phyloP scores from a whole-genome alignment of 2,329 filamentous ascomycete species.

The Curvularia hawaiiensis region DNA sequence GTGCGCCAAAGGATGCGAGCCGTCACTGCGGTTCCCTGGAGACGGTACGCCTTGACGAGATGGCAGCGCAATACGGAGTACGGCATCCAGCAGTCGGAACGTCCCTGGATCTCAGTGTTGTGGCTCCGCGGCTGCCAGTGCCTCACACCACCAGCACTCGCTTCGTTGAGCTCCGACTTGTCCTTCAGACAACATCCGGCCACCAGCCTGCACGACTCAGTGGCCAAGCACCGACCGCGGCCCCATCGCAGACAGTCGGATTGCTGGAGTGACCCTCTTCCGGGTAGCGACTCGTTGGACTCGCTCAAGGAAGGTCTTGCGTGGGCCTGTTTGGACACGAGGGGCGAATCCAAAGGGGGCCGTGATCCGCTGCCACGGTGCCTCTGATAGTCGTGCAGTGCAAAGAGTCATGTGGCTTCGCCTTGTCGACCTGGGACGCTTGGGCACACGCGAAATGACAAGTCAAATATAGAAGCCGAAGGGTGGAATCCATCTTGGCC shows the following conservation, averaged over 20 bases:
- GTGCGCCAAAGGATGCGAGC: background rate
- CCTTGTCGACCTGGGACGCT: background rate
- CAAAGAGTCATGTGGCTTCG: conserved; percentile 1
- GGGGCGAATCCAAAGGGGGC: background rate
- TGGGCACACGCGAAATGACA: background rate
- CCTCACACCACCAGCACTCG: conserved; percentile 5
- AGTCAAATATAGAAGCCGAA: background rate
- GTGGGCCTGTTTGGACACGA: background rate
- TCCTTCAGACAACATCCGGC: background rate
- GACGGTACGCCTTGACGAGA: conserved; percentile 6
- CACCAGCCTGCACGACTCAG: background rate
- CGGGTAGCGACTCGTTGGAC: conserved; percentile 2
- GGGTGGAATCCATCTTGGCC: background rate
- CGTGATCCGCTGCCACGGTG: conserved; percentile 3
- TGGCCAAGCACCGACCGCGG: background rate
- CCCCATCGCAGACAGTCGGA: conserved; percentile 4
- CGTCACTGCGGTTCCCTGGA: conserved; percentile 1
- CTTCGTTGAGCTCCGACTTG: background rate
- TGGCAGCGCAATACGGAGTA: background rate
- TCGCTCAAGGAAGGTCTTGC: conserved; percentile 10
- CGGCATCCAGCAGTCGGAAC: conserved; percentile 6
- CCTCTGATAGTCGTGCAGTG: background rate
- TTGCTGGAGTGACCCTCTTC: background rate
- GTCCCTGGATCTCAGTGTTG: too few species aligned
- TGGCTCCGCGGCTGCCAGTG: conserved; percentile 5